Evolutionary conservation across 2,329 filamentous ascomycete genomes (phyloP), one percentile per base, ranked within the genome.

Genomic region (Fusarium sp.): DNA sequence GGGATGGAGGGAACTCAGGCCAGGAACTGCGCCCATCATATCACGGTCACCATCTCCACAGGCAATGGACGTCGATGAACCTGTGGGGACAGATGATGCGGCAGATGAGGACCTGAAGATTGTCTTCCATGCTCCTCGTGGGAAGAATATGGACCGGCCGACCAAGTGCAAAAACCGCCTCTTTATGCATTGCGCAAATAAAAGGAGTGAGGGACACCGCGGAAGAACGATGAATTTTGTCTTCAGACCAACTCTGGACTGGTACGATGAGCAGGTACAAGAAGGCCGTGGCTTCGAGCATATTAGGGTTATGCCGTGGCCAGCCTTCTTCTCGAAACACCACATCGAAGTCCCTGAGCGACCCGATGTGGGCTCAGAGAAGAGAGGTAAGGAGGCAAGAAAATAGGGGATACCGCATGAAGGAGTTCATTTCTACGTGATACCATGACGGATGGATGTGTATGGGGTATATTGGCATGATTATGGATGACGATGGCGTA

Each of bases 271-370:
- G 42, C 86, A 88, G 70, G 73, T 81, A 30, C 76, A 77, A 3
- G 86, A 87, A 74, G 87, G 86, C 5, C 83, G 87, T 26, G 85
- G 83, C 2, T 88, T 83, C 62, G 84, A 85, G 58, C 87, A 90
- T 69, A 80, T 90, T 8, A 75, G 79, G 9, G 84, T 90, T 10
- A 80, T 79, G 38, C 65, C 78, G 6, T 90, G 85, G 83, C 80
- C 85, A 38, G 74, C 62, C 12, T 80, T 88, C 14, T 84, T 86
- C 45, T 62, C 76, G 17, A 68, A 74, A 30, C 75, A 77, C 62
- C 71, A 63, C 30, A 81, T 82, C 54, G 70, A 75, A 14, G 65
- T 78, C 44, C 74, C 75, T 58, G 67, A 79, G 69, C 58, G 57
- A 48, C 50, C 56, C 63, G 54, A 69, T 39, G 14, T 38, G n/a